Conservation (phyloP, 164 flowering plant genomes). For the Kalanchoe fedtschenkoi region DNA sequence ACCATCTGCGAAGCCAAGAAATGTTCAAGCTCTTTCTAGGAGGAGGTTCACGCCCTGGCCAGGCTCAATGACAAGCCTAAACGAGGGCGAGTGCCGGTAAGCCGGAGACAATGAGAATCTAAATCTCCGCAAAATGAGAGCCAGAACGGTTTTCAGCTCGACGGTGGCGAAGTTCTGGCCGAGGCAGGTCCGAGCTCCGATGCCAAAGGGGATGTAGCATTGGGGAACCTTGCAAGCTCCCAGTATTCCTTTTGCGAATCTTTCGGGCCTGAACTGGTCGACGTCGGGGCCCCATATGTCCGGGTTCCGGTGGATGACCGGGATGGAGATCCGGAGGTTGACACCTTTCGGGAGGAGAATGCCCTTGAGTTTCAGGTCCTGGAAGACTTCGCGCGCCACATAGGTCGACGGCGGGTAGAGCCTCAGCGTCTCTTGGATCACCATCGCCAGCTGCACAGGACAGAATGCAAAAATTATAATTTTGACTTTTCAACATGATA, state of each 20-base stretch:
- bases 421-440: slow-evolving; percentile 44
- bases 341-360: slow-evolving; percentile 31
- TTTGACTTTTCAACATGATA: too few species aligned
- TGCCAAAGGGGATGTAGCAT: slow-evolving; percentile 44
- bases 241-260: slow-evolving; percentile 29
- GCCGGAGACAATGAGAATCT: slow-evolving; percentile 26
- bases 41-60: slow-evolving; percentile 21
- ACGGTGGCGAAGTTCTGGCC: slow-evolving; percentile 44
- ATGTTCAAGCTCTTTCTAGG: slow-evolving; percentile 4
- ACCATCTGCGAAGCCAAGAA: neutral
- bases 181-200: slow-evolving; percentile 28
- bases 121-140: slow-evolving; percentile 30
- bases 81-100: slow-evolving; percentile 22
- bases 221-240: slow-evolving; percentile 38
- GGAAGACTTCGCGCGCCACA: slow-evolving; percentile 25
- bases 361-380: slow-evolving; percentile 24
- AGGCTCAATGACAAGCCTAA: slow-evolving; percentile 25
- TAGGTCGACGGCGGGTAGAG: slow-evolving; percentile 36
- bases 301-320: slow-evolving; percentile 23
- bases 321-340: slow-evolving; percentile 21
- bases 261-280: slow-evolving; percentile 32
- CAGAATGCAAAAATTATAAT: neutral
- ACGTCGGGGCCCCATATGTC: slow-evolving; percentile 38
- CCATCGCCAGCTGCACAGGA: slow-evolving; percentile 35
- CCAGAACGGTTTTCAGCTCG: slow-evolving; percentile 32